Evolutionary conservation across 2,329 filamentous ascomycete genomes (phyloP).

Genomic region (Erysiphe neolycopersici): DNA sequence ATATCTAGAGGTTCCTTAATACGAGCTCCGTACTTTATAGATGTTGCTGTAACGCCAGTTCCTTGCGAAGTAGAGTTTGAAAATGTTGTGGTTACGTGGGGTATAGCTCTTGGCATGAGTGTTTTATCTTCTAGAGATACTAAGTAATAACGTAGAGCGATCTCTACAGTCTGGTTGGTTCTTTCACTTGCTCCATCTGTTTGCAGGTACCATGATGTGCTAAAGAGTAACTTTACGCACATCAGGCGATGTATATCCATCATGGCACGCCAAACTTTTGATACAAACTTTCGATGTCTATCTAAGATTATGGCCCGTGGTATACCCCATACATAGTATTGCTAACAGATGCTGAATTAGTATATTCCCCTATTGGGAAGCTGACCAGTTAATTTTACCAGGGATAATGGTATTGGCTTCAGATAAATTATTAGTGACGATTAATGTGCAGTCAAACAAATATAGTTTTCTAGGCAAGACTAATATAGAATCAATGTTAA

Average conservation of each 20-base stretch:
- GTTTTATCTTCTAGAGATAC: neutral
- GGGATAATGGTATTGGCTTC: too few species aligned
- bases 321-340: neutral
- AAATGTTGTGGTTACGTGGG: neutral
- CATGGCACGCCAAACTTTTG: neutral
- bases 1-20: neutral
- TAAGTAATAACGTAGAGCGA: neutral
- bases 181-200: neutral
- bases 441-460: too few species aligned
- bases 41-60: neutral
- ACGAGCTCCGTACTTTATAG: neutral
- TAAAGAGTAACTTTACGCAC: neutral
- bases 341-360: too few species aligned
- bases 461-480: too few species aligned
- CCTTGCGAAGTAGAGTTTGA: neutral
- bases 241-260: neutral
- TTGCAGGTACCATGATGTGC: neutral
- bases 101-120: neutral
- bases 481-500: too few species aligned
- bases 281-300: neutral
- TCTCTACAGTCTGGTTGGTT: neutral
- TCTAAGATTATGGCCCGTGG: neutral
- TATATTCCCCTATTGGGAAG: too few species aligned
- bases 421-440: too few species aligned
- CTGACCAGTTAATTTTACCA: too few species aligned